phyloP scores from a whole-genome alignment of 805 yeast species.

The Teunomyces cretensis region DNA sequence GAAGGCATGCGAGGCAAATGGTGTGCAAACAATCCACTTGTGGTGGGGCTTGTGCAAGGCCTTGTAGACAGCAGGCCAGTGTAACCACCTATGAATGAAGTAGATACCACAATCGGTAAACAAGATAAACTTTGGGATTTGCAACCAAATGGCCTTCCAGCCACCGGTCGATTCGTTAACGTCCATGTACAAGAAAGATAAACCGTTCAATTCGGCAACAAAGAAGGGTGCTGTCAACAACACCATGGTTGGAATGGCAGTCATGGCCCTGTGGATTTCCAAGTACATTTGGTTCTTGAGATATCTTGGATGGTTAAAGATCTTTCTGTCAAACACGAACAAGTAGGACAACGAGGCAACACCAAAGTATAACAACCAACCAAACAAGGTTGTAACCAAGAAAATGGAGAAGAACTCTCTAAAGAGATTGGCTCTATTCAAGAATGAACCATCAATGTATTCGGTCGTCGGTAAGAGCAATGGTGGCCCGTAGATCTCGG shows the following conservation, averaged over 20 bases:
- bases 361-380: slow-evolving; percentile 75
- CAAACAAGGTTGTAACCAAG: slow-evolving; percentile 73
- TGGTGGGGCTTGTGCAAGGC: slow-evolving; percentile 94
- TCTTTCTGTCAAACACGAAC: slow-evolving; percentile 80
- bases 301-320: slow-evolving; percentile 94
- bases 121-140: slow-evolving; percentile 76
- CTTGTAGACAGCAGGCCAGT: slow-evolving; percentile 89
- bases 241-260: slow-evolving; percentile 91
- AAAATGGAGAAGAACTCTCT: slow-evolving; percentile 73
- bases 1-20: slow-evolving; percentile 98
- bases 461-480: slow-evolving; percentile 53
- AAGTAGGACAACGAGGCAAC: slow-evolving; percentile 77
- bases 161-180: slow-evolving; percentile 65
- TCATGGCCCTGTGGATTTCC: slow-evolving; percentile 75
- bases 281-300: slow-evolving; percentile 87
- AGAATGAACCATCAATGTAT: slow-evolving; percentile 62
- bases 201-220: slow-evolving; percentile 77
- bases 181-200: slow-evolving; percentile 72
- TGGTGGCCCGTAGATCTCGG: slow-evolving; percentile 64
- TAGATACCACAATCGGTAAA: slow-evolving; percentile 95
- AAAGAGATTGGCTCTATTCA: slow-evolving; percentile 68
- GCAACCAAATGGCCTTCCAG: slow-evolving; percentile 60
- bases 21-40: slow-evolving; percentile 98
- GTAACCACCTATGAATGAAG: slow-evolving; percentile 87
- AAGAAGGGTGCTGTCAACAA: slow-evolving; percentile 88